Percentiles rank a stretch among this genome's conserved stretches.
Conservation (phyloP, 805 yeast genomes). For the Phaffomyces antillensis region DNA sequence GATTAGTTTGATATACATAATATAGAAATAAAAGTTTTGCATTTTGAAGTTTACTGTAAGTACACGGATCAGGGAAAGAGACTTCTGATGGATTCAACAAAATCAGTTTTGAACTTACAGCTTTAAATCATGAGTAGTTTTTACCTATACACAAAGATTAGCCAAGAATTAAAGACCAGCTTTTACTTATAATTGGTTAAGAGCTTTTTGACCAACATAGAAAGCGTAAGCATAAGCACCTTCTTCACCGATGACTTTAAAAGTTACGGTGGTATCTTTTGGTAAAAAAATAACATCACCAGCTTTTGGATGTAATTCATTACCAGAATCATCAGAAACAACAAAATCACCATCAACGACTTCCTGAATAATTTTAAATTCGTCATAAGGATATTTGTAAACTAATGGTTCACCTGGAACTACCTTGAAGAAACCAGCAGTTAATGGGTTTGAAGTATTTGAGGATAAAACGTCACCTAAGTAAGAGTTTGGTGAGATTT, state of each 20-base stretch:
- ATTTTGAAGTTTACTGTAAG: neutral
- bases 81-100: neutral
- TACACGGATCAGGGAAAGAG: no score
- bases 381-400: constrained; percentile 56
- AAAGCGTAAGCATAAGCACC: constrained; percentile 38
- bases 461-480: constrained; percentile 58
- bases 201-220: constrained; percentile 21
- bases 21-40: neutral
- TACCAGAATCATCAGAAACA: constrained; percentile 58
- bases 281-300: constrained; percentile 65
- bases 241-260: constrained; percentile 56
- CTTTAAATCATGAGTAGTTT: no score
- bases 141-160: neutral
- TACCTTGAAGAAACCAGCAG: constrained; percentile 65
- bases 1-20: constrained; percentile 38
- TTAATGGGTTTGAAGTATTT: constrained; percentile 50
- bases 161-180: neutral
- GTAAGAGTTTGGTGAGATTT: constrained; percentile 57
- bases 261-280: constrained; percentile 62
- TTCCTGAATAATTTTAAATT: constrained; percentile 62
- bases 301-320: constrained; percentile 46
- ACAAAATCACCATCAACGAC: constrained; percentile 59
- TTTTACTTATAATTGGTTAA: constrained; percentile 11
- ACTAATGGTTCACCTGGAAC: constrained; percentile 62
- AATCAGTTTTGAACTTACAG: no score